Evolutionary conservation across 495 filamentous ascomycete genomes (phyloP).

Genomic region (Aspergillus conjunctus): DNA sequence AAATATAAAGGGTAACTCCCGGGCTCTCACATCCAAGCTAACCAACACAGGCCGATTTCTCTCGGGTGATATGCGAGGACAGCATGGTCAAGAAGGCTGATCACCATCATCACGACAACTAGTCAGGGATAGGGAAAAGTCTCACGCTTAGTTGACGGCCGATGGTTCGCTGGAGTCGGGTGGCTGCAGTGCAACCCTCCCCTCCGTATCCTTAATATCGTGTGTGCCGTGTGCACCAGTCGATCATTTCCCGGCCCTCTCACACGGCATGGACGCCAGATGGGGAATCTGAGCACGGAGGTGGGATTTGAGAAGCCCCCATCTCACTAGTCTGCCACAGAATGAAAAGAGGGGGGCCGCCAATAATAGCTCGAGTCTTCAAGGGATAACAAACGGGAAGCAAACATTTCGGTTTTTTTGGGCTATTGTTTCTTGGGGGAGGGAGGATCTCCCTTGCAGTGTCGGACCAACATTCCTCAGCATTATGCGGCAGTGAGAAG

Average conservation of each 20-base stretch:
- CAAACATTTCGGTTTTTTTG: not conserved
- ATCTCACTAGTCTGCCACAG: too few relatives aligned
- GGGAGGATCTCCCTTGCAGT: slow-evolving; percentile 20
- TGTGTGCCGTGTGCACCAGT: not conserved
- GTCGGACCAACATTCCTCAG: slow-evolving; percentile 12
- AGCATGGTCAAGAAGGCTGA: not conserved
- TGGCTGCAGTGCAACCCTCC: slow-evolving; percentile 20
- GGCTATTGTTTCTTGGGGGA: not conserved
- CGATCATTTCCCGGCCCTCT: not conserved
- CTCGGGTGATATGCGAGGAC: not conserved
- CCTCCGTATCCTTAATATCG: not conserved
- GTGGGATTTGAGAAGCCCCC: not conserved
- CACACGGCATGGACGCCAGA: slow-evolving; percentile 3
- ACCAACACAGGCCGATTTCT: not conserved
- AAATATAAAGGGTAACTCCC: not conserved
- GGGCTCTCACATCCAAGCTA: not conserved
- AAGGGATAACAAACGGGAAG: slow-evolving; percentile 7
- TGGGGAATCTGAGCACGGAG: not conserved
- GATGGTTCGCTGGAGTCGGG: slow-evolving; percentile 3
- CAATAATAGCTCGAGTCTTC: not conserved
- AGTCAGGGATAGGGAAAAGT: not conserved
- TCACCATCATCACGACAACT: not conserved
- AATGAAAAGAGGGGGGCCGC: not conserved
- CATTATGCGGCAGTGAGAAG: too few relatives aligned
- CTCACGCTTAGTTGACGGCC: not conserved